Evolutionary conservation across 352 stramenopile genomes (phyloP).

Genomic region (Aphanomyces euteiches): DNA sequence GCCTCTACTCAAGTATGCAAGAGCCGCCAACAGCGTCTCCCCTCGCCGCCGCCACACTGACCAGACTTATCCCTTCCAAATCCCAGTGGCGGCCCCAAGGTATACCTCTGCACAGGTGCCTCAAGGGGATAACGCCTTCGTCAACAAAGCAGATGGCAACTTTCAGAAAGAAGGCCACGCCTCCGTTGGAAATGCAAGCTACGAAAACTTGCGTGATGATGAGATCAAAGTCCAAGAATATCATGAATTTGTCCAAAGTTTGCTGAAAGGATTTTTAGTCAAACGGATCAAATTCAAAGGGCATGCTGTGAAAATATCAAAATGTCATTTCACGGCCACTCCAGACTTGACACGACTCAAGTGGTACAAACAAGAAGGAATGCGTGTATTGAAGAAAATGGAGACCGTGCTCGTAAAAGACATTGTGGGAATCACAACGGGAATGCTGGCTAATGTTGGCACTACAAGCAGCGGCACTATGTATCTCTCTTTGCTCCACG

Average conservation of each 20-base stretch:
- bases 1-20: slow-evolving; percentile 1
- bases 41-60: background rate
- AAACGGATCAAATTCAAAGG: slow-evolving; percentile 65
- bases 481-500: slow-evolving; percentile 49
- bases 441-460: slow-evolving; percentile 38
- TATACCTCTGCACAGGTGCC: background rate
- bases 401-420: slow-evolving; percentile 43
- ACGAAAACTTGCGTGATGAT: slow-evolving; percentile 58
- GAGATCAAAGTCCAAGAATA: slow-evolving; percentile 69
- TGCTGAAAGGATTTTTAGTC: slow-evolving; percentile 54
- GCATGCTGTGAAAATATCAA: slow-evolving; percentile 41
- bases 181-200: slow-evolving; percentile 42
- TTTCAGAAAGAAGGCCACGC: slow-evolving; percentile 2
- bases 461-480: slow-evolving; percentile 36
- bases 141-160: background rate
- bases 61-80: background rate
- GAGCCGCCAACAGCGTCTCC: background rate
- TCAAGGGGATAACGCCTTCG: background rate
- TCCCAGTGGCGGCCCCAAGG: background rate
- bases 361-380: slow-evolving; percentile 51
- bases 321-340: slow-evolving; percentile 55
- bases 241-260: slow-evolving; percentile 59
- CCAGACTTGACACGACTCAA: slow-evolving; percentile 46
- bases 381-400: slow-evolving; percentile 47
- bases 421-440: slow-evolving; percentile 53